phyloP scores from a whole-genome alignment of 352 stramenopile genomes.

The Phytophthora ohioensis region DNA sequence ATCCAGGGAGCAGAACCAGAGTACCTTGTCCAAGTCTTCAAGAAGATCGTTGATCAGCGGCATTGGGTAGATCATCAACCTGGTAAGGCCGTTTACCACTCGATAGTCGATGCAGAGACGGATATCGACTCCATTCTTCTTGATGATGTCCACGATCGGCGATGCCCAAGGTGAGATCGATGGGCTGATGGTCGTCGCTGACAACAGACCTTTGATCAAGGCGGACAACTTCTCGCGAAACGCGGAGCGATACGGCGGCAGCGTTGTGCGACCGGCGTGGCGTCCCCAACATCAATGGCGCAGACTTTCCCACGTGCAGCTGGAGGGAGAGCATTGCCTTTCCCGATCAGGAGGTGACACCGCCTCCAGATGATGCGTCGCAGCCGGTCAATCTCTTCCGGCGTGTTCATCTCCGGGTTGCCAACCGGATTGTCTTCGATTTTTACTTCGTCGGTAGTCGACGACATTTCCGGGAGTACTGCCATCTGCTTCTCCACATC shows the following conservation, averaged over 20 bases:
- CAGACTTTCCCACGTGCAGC: background rate
- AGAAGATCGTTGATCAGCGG: too few species aligned
- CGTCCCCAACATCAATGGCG: conserved; percentile 16
- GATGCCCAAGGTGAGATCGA: too few species aligned
- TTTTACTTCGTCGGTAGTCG: too few species aligned
- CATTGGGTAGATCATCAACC: too few species aligned
- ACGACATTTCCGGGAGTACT: too few species aligned
- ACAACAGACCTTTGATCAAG: background rate
- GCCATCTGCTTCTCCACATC: too few species aligned
- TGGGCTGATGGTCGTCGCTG: background rate
- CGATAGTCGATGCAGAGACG: background rate
- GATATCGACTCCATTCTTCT: conserved; percentile 9
- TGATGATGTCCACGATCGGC: background rate
- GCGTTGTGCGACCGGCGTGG: conserved; percentile 11
- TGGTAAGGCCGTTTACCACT: background rate
- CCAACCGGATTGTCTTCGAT: too few species aligned
- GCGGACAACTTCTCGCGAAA: conserved; percentile 1
- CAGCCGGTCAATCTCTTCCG: too few species aligned
- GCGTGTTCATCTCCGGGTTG: too few species aligned
- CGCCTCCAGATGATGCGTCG: too few species aligned
- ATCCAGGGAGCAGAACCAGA: too few species aligned
- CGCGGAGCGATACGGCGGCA: background rate
- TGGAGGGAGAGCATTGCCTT: conserved; percentile 6
- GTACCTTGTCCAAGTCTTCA: too few species aligned
- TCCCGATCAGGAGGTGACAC: conserved; percentile 1